Evolutionary conservation across 768 basidiomycete species (phyloP).

Genomic region (Pleurotus platypus): DNA sequence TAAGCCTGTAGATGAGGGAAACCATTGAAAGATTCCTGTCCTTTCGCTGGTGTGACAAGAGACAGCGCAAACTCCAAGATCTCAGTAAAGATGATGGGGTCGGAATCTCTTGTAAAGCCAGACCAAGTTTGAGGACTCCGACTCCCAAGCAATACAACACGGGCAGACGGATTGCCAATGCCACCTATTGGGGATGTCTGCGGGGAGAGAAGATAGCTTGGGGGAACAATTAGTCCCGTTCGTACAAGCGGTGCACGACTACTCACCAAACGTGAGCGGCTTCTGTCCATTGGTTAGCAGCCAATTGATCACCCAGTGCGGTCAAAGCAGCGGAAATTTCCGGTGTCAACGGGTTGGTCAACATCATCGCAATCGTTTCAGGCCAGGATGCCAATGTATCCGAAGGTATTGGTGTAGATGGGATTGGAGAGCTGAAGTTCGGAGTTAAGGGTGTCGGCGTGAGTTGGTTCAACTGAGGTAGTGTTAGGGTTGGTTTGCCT

Average conservation of each 20-base stretch:
- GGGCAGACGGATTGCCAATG: slow-evolving; percentile 59
- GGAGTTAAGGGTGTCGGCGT: slow-evolving; percentile 60
- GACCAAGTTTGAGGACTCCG: slow-evolving; percentile 49
- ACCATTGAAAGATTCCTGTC: slow-evolving; percentile 82
- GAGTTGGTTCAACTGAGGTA: slow-evolving; percentile 24
- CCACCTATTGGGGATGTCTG: slow-evolving; percentile 75
- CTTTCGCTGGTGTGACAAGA: slow-evolving; percentile 66
- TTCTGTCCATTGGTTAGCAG: slow-evolving; percentile 66
- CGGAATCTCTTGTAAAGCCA: slow-evolving; percentile 60
- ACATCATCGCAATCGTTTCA: slow-evolving; percentile 80
- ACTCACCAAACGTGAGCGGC: slow-evolving; percentile 92
- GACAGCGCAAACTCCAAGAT: slow-evolving; percentile 89
- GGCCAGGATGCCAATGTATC: slow-evolving; percentile 77
- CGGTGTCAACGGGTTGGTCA: slow-evolving; percentile 62
- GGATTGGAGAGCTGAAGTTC: slow-evolving; percentile 47
- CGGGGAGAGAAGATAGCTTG: slow-evolving; percentile 82
- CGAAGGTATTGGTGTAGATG: slow-evolving; percentile 45
- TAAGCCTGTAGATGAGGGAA: slow-evolving; percentile 87
- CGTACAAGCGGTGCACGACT: background rate
- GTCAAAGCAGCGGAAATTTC: slow-evolving; percentile 77
- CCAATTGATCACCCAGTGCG: slow-evolving; percentile 81
- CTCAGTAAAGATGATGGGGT: slow-evolving; percentile 83
- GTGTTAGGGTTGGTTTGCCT: slow-evolving; percentile 34
- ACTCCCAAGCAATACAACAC: slow-evolving; percentile 73
- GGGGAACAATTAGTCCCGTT: slow-evolving; percentile 11